phyloP scores from a whole-genome alignment of 805 yeast genomes.

The Kregervanrija fluxuum region DNA sequence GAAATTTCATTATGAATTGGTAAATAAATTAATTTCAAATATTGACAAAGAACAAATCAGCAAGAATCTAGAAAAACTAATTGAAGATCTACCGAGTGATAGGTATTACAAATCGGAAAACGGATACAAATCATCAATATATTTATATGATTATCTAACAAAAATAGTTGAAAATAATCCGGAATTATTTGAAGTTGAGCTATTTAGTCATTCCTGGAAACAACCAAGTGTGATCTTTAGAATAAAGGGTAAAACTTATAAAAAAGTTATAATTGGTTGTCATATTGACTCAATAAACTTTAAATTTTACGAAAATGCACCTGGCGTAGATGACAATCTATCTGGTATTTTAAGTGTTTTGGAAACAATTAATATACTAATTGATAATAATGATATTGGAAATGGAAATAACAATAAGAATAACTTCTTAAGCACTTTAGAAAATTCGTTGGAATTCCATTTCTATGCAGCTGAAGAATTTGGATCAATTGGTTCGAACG shows the following conservation, averaged over 20 bases:
- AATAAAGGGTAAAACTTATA: constrained; percentile 33
- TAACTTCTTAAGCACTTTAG: constrained; percentile 5
- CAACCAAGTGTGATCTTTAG: constrained; percentile 71
- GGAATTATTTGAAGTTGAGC: constrained; percentile 30
- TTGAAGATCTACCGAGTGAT: constrained; percentile 32
- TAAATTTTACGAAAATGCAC: constrained; percentile 59
- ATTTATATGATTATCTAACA: constrained; percentile 50
- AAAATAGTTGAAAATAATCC: constrained; percentile 18
- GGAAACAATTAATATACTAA: constrained; percentile 64
- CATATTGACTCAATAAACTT: constrained; percentile 84
- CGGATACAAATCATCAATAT: constrained; percentile 66
- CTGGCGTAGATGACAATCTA: constrained; percentile 96
- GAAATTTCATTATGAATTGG: constrained; percentile 27
- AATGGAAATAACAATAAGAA: constrained; percentile 15
- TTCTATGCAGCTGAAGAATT: constrained; percentile 95
- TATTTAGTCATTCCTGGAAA: constrained; percentile 65
- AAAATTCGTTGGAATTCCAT: constrained; percentile 83
- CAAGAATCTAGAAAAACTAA: constrained; percentile 3
- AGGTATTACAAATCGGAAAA: constrained; percentile 66
- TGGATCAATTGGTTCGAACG: constrained; percentile 81
- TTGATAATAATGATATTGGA: constrained; percentile 9
- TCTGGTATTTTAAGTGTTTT: constrained; percentile 76
- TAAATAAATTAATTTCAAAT: constrained; percentile 22
- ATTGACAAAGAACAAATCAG: constrained; percentile 1
- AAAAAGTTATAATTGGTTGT: constrained; percentile 70